Percentiles rank a stretch among this genome's conserved stretches.
phyloP scores from a whole-genome alignment of 2,329 filamentous ascomycete genomes.

The Microsporum audouinii region DNA sequence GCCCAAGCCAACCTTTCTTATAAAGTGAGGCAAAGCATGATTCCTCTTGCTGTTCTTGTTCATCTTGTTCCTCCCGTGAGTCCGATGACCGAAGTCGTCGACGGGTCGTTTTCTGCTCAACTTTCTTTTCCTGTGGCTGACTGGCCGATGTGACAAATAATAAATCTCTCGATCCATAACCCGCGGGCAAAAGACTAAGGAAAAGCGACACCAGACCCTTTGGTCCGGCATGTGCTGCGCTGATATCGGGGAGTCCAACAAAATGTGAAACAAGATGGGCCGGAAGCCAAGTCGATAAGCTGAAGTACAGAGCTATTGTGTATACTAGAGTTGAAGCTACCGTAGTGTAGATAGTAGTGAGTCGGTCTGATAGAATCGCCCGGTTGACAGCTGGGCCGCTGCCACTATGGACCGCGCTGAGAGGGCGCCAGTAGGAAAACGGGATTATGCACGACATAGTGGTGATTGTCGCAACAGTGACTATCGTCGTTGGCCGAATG shows the following conservation, averaged over 20 bases:
- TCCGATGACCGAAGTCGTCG: constrained; percentile 3
- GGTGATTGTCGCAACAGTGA: constrained; percentile 55
- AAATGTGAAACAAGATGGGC: constrained; percentile 64
- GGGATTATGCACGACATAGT: constrained; percentile 58
- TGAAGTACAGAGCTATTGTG: constrained; percentile 57
- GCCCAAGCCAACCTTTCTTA: constrained; percentile 49
- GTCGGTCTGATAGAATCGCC: constrained; percentile 52
- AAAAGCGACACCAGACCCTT: constrained; percentile 38
- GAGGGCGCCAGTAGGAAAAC: constrained; percentile 60
- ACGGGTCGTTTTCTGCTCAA: not conserved
- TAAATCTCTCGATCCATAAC: constrained; percentile 61
- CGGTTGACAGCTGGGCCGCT: constrained; percentile 37
- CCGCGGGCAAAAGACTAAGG: constrained; percentile 53
- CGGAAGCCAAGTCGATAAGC: constrained; percentile 60
- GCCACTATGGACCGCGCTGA: constrained; percentile 52
- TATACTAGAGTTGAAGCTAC: constrained; percentile 63
- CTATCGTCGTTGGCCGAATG: constrained; percentile 50
- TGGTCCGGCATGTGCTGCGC: constrained; percentile 53
- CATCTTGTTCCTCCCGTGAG: constrained; percentile 15
- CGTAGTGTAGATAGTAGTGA: constrained; percentile 53
- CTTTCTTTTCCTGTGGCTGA: constrained; percentile 21
- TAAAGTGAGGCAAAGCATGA: constrained; percentile 59
- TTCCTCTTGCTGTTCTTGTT: constrained; percentile 49
- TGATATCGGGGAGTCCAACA: constrained; percentile 55
- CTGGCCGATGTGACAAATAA: constrained; percentile 54